Evolutionary conservation across 139 green algal genomes (phyloP), one percentile per base, ranked within the genome.

Genomic region (Eudorina sp.): DNA sequence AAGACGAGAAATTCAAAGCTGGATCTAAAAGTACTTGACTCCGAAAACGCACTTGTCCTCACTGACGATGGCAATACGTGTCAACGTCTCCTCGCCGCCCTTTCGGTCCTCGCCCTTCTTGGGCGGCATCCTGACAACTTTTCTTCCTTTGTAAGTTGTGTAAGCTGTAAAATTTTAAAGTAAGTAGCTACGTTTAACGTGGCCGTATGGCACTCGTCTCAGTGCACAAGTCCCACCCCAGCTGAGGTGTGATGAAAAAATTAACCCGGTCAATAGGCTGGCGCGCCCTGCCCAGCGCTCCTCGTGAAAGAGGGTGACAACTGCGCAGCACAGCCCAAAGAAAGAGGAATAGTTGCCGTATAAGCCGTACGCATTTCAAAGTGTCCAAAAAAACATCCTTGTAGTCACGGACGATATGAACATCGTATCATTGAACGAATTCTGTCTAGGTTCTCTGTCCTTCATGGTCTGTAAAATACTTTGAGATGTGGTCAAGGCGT

Each of bases 41-140:
- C 3, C 66, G 36, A 38, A 58, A 4, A 73, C 86, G 77, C 90
- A 98, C 94, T 96, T 96, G 88, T 99, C 97, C 21, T 94, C 91
- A 66, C 89, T 97, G 14, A 99, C 97, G 89, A 99, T 99, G 36
- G 98, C 98, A 89, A 99, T 99, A 90, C 98, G 96, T 11, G 97
- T 99, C 23, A 99, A 94, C 45, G 90, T 94, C 64, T 99, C 96
- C 72, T 97, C 95, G 23, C 92, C 93, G 23, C 92, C 90, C 43
- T 96, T 87, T 69, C 96, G 93, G 53, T 98, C 93, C 62, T 97
- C 96, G 73, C 43, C 80, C 55, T 96, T 95, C 73, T 97, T 97
- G 16, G 96, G 95, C 48, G 94, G 68, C 96, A 98, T 98, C 25
- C 51, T 81, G 13, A 31, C 58, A 73, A 36, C 27, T 40, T 3